Evolutionary conservation across 345 rosid genomes (phyloP), one percentile per base, ranked within the genome.

Genomic region (Kernera saxatilis): DNA sequence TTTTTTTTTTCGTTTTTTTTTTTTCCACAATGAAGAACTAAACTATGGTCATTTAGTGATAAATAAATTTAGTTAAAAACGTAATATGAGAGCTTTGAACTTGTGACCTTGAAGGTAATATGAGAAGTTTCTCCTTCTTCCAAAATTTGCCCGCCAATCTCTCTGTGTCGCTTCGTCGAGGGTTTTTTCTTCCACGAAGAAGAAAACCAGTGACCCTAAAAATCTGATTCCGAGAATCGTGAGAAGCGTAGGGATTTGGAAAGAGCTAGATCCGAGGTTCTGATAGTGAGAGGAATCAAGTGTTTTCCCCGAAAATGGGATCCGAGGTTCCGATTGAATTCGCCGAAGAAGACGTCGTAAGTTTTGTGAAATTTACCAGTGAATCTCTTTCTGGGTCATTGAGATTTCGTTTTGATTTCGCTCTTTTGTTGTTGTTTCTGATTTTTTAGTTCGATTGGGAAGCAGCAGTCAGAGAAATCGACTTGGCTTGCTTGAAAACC

Each of bases 401-500:
- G 3, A 18, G 14, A 44, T 21, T 68, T 53, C 8, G 2, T 17
- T 39, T 0, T 21, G 35, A 59, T 40, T 53, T 49, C 11, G 9
- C 21, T 58, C n/a, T 19, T 55, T n/a, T 46, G 30, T 35, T 22
- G 44, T 43, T 32, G 30, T 23, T 33, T 22, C 18, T 33, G 13
- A 2, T 33, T 29, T 44, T 30, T 92, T 88, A 80, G 40, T 87
- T 93, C 59, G 97, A 93, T 77, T 93, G 97, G 98, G 98, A 93
- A 79, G 97, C 96, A 17, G 96, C 98, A 5, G 94, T 85, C 4
- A 82, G 80, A 79, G 92, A 84, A 80, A 91, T 93, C 65, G 97
- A 93, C 29, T 80, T 80, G 70, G 94, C 87, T 1, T 91, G 90
- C 58, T 22, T 82, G 58, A 80, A 36, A 35, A 18, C 43, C 18